Percentiles rank a stretch among this genome's conserved stretches.
These are phyloP conservation scores for Leccinellum luteum DNA, from an alignment of 768 basidiomycete species.

Conservation along the genomic window DNA sequence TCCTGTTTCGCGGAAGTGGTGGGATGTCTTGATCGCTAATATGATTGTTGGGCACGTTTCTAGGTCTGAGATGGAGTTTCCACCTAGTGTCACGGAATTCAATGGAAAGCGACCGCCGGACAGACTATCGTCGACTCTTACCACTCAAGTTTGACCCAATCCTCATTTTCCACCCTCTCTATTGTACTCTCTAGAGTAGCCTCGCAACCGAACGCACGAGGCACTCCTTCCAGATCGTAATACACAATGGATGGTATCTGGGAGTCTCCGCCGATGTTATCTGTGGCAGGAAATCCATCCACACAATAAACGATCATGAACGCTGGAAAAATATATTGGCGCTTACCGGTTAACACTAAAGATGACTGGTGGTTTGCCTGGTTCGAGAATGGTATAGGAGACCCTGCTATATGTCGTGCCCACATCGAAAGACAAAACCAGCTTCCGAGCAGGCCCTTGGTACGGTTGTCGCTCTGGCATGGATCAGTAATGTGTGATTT, in stretches of 20 bases:
- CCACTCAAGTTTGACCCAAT: constrained; percentile 32
- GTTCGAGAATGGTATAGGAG: constrained; percentile 38
- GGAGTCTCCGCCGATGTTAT: constrained; percentile 42
- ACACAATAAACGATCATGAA: background rate
- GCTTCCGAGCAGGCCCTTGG: constrained; percentile 37
- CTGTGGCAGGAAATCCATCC: constrained; percentile 45
- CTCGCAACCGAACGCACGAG: constrained; percentile 46
- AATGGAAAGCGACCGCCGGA: too few species aligned
- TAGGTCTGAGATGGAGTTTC: constrained; percentile 35
- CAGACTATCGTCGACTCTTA: constrained; percentile 2
- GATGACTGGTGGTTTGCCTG: constrained; percentile 25
- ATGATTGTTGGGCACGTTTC: constrained; percentile 15
- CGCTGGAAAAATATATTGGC: background rate
- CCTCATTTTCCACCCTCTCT: constrained; percentile 39
- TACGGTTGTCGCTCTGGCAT: constrained; percentile 37
- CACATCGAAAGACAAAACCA: constrained; percentile 51
- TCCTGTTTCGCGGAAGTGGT: constrained; percentile 41
- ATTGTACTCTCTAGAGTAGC: constrained; percentile 37
- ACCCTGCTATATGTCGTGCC: constrained; percentile 52
- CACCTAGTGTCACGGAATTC: constrained; percentile 25
- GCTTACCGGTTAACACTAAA: constrained; percentile 24
- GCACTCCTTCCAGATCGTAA: constrained; percentile 40
- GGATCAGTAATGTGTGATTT: background rate
- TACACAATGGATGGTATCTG: constrained; percentile 51
- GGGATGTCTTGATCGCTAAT: constrained; percentile 36